phyloP scores from a whole-genome alignment of 768 basidiomycete species.

The Tylopilus intermedius region DNA sequence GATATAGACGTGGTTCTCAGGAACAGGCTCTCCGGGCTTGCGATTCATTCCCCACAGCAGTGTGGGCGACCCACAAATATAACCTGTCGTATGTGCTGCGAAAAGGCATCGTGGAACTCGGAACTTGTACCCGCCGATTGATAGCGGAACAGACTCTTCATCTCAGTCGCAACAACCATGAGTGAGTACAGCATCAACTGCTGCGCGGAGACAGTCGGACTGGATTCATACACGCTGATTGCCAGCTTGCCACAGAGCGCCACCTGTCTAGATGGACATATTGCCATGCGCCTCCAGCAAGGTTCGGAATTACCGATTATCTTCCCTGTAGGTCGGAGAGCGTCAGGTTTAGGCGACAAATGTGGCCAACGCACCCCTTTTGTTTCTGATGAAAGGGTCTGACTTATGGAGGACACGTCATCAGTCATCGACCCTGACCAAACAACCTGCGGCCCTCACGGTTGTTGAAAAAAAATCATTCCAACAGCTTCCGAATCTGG shows the following conservation, averaged over 20 bases:
- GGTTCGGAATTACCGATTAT: conserved; percentile 11
- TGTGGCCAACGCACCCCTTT: conserved; percentile 14
- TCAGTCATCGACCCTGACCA: conserved; percentile 7
- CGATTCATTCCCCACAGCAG: conserved; percentile 13
- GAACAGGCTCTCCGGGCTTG: conserved; percentile 5
- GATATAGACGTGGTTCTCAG: conserved; percentile 20
- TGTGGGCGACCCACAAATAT: conserved; percentile 10
- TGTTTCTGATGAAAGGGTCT: neutral
- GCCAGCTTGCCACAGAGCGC: conserved; percentile 17
- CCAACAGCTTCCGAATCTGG: neutral
- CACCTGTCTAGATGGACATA: conserved; percentile 12
- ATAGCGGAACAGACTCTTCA: conserved; percentile 16
- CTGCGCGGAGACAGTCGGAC: neutral
- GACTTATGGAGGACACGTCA: neutral
- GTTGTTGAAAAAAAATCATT: neutral
- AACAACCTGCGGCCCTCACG: neutral
- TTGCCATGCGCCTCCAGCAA: conserved; percentile 23
- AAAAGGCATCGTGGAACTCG: conserved; percentile 21
- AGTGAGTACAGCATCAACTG: neutral
- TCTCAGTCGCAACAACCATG: conserved; percentile 13
- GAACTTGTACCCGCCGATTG: conserved; percentile 8
- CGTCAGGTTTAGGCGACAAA: conserved; percentile 16
- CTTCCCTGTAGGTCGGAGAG: conserved; percentile 6
- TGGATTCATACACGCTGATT: conserved; percentile 18
- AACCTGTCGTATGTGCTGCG: conserved; percentile 18